Evolutionary conservation across 495 filamentous ascomycete genomes (phyloP).

Genomic region (Lepraria neglecta): DNA sequence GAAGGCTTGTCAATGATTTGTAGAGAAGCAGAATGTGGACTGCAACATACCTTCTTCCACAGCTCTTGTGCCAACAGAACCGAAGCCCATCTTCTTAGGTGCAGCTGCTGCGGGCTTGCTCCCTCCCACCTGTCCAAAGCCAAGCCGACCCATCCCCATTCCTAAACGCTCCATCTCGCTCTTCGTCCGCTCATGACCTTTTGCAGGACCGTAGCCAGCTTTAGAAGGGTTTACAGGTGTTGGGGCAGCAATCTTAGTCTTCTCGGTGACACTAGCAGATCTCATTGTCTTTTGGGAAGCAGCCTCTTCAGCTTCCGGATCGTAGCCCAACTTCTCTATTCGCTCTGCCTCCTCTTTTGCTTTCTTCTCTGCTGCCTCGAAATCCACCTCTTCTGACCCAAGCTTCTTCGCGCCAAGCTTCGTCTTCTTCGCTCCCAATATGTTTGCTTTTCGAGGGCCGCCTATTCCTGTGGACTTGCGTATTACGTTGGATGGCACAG

Average conservation of each 20-base stretch:
- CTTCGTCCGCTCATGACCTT: constrained; percentile 48
- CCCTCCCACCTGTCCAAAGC: constrained; percentile 81
- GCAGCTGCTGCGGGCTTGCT: constrained; percentile 53
- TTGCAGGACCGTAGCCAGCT: constrained; percentile 52
- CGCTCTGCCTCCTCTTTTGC: constrained; percentile 96
- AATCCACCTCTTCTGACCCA: constrained; percentile 71
- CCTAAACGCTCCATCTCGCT: constrained; percentile 85
- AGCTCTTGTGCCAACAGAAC: constrained; percentile 68
- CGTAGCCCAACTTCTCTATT: constrained; percentile 96
- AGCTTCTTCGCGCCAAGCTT: constrained; percentile 93
- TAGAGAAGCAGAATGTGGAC: constrained; percentile 13
- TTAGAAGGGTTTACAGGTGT: constrained; percentile 64
- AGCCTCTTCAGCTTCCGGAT: constrained; percentile 78
- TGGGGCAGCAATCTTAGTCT: constrained; percentile 58
- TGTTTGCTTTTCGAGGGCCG: constrained; percentile 68
- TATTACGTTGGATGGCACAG: constrained; percentile 65
- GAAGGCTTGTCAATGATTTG: background rate
- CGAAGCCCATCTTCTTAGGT: constrained; percentile 78
- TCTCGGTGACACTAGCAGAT: constrained; percentile 41
- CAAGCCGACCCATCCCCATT: constrained; percentile 80
- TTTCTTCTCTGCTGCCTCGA: constrained; percentile 93
- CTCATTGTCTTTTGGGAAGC: constrained; percentile 50
- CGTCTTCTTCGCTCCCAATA: constrained; percentile 84
- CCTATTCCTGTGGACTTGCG: constrained; percentile 58
- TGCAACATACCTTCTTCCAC: constrained; percentile 58